phyloP scores from a whole-genome alignment of 225 moss, liverwort and hornwort genomes.

The Pseudisothecium myosuroides region DNA sequence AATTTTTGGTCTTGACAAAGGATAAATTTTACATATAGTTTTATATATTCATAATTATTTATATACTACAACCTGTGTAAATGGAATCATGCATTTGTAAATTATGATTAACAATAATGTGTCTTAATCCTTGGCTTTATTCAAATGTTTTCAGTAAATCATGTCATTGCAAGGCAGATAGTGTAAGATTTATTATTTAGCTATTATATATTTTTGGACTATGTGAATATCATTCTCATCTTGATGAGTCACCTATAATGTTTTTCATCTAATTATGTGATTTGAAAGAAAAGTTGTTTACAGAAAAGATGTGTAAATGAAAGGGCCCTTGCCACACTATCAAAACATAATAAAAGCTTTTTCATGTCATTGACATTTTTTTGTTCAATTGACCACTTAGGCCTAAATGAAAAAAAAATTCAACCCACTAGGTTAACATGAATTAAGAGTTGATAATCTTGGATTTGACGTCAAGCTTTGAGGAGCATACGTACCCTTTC shows the following conservation, averaged over 20 bases:
- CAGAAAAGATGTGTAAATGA: neutral
- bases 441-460: neutral
- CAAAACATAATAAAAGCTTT: neutral
- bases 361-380: neutral
- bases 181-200: neutral
- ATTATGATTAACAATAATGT: neutral
- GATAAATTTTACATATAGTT: neutral
- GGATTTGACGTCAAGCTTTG: fast-evolving
- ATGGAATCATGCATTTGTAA: neutral
- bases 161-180: neutral
- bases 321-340: neutral
- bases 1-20: neutral
- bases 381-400: neutral
- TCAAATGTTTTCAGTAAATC: neutral
- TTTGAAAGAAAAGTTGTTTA: neutral
- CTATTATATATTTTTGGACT: neutral
- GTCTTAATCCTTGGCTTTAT: neutral
- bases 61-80: neutral
- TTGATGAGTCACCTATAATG: neutral
- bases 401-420: too few species aligned
- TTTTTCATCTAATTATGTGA: neutral
- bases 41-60: neutral
- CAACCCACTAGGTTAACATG: neutral
- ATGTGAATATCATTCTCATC: neutral
- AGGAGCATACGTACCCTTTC: neutral